phyloP scores from a whole-genome alignment of 2,329 filamentous ascomycete species.

The Colletotrichum filicis region DNA sequence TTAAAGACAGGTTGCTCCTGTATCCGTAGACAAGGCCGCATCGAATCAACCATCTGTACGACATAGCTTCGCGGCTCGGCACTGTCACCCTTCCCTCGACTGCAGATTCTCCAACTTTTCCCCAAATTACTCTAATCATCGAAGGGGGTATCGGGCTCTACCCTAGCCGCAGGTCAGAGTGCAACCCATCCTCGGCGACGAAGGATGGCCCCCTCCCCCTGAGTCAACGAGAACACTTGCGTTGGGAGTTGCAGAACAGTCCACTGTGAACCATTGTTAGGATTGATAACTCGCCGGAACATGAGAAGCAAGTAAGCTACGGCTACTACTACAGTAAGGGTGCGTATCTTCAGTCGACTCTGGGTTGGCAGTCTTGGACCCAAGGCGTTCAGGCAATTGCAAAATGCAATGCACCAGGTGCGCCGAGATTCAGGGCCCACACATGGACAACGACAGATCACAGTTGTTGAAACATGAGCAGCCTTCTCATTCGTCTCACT shows the following conservation, averaged over 20 bases:
- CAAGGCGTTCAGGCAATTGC: background rate
- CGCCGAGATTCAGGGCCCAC: conserved; percentile 26
- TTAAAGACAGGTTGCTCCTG: conserved; percentile 15
- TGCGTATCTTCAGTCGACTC: conserved; percentile 1
- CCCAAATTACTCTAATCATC: conserved; percentile 28
- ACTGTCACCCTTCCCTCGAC: conserved; percentile 19
- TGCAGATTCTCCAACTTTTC: conserved; percentile 33
- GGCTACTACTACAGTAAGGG: background rate
- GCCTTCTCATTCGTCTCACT: conserved; percentile 2
- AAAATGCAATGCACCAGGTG: conserved; percentile 4
- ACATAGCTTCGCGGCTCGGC: conserved; percentile 31
- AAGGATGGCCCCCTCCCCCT: conserved; percentile 15
- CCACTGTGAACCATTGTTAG: conserved; percentile 1
- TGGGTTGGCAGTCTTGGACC: background rate
- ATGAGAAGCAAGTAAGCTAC: background rate
- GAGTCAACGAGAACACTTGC: background rate
- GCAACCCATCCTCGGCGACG: conserved; percentile 20
- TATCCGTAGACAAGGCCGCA: background rate
- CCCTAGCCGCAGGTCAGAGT: conserved; percentile 26
- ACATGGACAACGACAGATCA: background rate
- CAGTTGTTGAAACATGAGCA: background rate
- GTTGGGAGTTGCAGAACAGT: background rate
- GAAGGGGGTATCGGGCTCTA: background rate
- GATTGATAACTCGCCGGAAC: background rate
- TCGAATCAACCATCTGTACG: conserved; percentile 21